phyloP scores from a whole-genome alignment of 148 eudicot genomes.

The Pouteria glomerata region DNA sequence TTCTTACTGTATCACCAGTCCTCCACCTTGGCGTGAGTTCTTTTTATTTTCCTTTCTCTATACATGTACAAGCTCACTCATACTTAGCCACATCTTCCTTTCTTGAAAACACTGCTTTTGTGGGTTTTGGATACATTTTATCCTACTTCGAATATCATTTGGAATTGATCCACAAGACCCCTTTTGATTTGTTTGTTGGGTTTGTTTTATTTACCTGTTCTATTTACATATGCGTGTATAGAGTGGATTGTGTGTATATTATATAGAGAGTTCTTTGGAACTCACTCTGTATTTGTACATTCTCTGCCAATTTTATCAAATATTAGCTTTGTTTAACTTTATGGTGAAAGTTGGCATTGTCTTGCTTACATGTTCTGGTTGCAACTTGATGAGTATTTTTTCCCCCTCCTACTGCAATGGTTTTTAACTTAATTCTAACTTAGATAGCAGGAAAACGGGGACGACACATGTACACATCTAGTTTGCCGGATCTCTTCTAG shows the following conservation, averaged over 20 bases:
- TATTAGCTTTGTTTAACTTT: not conserved
- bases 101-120: not conserved
- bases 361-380: not conserved
- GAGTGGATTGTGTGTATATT: not conserved
- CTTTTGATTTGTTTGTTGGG: not conserved
- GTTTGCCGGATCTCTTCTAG: too few relatives aligned
- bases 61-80: not conserved
- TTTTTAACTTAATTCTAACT: too few relatives aligned
- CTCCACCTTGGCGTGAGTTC: slow-evolving; percentile 93
- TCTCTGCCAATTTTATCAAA: too few relatives aligned
- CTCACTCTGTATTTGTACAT: too few relatives aligned
- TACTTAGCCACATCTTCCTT: not conserved
- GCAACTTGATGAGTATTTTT: too few relatives aligned
- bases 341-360: not conserved
- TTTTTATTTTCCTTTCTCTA: slow-evolving; percentile 3
- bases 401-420: too few relatives aligned
- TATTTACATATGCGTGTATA: not conserved
- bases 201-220: not conserved
- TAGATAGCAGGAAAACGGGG: too few relatives aligned
- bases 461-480: too few relatives aligned
- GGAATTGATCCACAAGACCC: not conserved
- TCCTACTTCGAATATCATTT: not conserved
- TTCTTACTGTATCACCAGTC: slow-evolving; percentile 85
- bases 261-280: not conserved
- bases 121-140: too few relatives aligned